These are phyloP conservation scores for Capsicum baccatum DNA, from an alignment of 257 asterid genomes.

Conservation along the genomic window DNA sequence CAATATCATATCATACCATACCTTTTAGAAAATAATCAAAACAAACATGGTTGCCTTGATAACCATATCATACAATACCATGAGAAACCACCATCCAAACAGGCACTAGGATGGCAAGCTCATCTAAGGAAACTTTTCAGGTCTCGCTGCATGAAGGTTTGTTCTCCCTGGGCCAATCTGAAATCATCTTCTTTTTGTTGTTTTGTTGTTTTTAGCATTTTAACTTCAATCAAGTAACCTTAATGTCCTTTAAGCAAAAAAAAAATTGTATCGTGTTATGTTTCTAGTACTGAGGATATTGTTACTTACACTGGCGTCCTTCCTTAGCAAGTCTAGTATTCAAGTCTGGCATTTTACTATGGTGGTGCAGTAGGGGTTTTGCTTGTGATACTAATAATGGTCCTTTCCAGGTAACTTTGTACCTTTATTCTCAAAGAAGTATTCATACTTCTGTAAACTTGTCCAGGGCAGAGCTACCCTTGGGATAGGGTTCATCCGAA, in stretches of 20 bases:
- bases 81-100: too few relatives aligned
- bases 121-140: slow-evolving; percentile 58
- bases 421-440: slow-evolving; percentile 6
- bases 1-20: too few relatives aligned
- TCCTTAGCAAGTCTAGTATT: slow-evolving; percentile 78
- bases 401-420: slow-evolving; percentile 77
- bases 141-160: slow-evolving; percentile 88
- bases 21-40: too few relatives aligned
- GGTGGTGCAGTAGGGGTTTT: slow-evolving; percentile 75
- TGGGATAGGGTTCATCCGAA: too few relatives aligned
- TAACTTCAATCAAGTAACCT: slow-evolving; percentile 13
- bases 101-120: slow-evolving; percentile 47
- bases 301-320: slow-evolving; percentile 65
- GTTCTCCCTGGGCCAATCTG: slow-evolving; percentile 32
- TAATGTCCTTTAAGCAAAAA: slow-evolving; percentile 54
- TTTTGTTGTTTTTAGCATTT: slow-evolving; percentile 4
- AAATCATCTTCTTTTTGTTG: not conserved
- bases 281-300: slow-evolving; percentile 71
- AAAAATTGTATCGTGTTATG: slow-evolving; percentile 51
- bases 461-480: too few relatives aligned
- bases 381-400: slow-evolving; percentile 70
- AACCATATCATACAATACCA: too few relatives aligned
- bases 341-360: slow-evolving; percentile 50
- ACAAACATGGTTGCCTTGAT: too few relatives aligned
- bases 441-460: not conserved